phyloP scores from a whole-genome alignment of 768 basidiomycete species.

The Leccinum ochraceum region DNA sequence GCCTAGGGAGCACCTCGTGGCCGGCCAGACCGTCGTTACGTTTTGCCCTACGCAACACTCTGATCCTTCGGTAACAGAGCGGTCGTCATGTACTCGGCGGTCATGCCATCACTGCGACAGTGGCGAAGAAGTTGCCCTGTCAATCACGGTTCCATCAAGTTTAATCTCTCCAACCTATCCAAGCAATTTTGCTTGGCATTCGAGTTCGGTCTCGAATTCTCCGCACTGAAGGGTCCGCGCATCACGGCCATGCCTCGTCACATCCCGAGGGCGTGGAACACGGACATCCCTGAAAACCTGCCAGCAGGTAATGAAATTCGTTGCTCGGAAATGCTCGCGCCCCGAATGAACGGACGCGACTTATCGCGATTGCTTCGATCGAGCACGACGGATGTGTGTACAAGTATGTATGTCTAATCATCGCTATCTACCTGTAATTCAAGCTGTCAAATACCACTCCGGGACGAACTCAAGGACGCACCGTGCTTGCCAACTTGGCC shows the following conservation, averaged over 20 bases:
- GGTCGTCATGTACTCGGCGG: neutral
- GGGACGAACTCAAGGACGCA: slow-evolving; percentile 21
- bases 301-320: neutral
- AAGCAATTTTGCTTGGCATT: neutral
- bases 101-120: neutral
- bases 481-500: slow-evolving; percentile 54
- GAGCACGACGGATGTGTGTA: neutral
- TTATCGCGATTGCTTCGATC: neutral
- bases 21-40: neutral
- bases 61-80: neutral
- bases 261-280: neutral
- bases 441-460: neutral
- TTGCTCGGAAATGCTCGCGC: neutral
- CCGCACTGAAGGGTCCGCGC: neutral
- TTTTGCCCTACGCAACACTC: neutral
- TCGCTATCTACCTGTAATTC: slow-evolving; percentile 31
- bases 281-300: neutral
- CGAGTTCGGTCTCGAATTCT: neutral
- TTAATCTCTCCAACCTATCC: neutral
- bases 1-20: neutral
- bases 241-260: neutral
- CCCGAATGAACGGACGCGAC: neutral
- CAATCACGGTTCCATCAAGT: neutral
- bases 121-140: neutral
- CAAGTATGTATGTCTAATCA: slow-evolving; percentile 15